Base-by-base conservation (phyloP, 805 yeast species). In the Priceomyces haplophilus region DNA sequence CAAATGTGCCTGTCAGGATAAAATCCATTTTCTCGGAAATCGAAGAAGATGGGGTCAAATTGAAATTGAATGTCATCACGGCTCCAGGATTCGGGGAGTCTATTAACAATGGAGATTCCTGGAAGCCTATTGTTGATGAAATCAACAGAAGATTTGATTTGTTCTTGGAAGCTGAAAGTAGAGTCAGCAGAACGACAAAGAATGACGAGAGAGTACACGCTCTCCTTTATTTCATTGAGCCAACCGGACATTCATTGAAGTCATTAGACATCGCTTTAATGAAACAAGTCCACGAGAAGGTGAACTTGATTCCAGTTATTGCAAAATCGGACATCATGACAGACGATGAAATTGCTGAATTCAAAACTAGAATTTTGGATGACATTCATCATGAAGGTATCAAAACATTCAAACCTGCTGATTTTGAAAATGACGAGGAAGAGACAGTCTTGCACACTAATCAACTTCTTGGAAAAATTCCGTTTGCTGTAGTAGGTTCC, bases 41-140 rank as follows among this genome's bases (percentile, higher is more conserved):
- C 49, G 97, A 88, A 63, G 99, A 93, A 69, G 89, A 86, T 59
- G 96, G 95, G 31, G 97, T 93, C 48, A 83, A 83, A 58, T 79
- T 93, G 57, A 83, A 80, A 48, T 75, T 93, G 58, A 84, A 87
- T 34, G 86, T 91, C 36, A 78, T 93, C 51, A 91, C 88, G 55
- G 80, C 97, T 24, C 95, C 95, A 29, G 98, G 97, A 1, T 93
- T 88, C 64, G 99, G 97, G 54, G 97, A 88, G 54, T 79, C 80
- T 37, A 81, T 93, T 58, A 86, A 81, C 41, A 76, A 85, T 37
- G 55, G 62, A 34, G 73, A 69, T 51, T 85, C 85, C 31, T 83
- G 97, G 97, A 81, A 79, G 61, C 96, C 98, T 45, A 86, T 93
- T 49, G 84, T 90, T 44, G 89, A 87, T 46, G 97, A 90, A 65